Conservation (phyloP, 495 filamentous ascomycete species). For the Aspergillus leporis region DNA sequence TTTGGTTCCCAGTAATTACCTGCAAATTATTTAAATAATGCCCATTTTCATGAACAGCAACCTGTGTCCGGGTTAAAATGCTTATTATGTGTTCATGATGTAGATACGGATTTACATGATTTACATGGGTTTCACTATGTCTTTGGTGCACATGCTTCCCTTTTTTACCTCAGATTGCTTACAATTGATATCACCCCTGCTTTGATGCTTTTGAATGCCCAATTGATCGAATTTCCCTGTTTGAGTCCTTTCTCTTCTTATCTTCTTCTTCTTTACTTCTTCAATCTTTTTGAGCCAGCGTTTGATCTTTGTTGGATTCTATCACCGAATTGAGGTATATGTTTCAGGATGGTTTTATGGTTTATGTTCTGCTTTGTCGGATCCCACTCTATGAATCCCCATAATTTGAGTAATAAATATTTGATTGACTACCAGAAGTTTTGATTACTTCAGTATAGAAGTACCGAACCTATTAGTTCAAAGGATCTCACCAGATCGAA, state of each 20-base stretch:
- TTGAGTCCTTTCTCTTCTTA: neutral
- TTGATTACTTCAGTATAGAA: too few species aligned
- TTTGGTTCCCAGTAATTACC: conserved; percentile 95
- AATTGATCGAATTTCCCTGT: neutral
- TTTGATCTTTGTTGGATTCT: neutral
- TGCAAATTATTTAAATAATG: conserved; percentile 60
- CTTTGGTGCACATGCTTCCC: conserved; percentile 13
- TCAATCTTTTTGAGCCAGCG: neutral
- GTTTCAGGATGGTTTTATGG: neutral
- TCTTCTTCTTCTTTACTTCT: neutral
- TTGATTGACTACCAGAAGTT: neutral
- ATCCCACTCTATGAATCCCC: neutral
- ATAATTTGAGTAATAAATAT: neutral
- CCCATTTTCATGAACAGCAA: conserved; percentile 33
- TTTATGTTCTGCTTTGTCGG: neutral
- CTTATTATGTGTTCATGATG: conserved; percentile 23
- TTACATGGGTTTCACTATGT: conserved; percentile 20
- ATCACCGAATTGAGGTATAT: neutral
- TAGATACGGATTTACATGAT: conserved; percentile 15
- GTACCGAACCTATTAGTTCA: too few species aligned
- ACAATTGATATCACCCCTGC: neutral
- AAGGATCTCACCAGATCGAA: too few species aligned
- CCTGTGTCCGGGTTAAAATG: conserved; percentile 8
- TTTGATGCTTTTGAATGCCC: neutral
- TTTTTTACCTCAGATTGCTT: conserved; percentile 11